Evolutionary conservation across 257 asterid species (phyloP), one percentile per base, ranked within the genome.

Genomic region (Catharanthus roseus): DNA sequence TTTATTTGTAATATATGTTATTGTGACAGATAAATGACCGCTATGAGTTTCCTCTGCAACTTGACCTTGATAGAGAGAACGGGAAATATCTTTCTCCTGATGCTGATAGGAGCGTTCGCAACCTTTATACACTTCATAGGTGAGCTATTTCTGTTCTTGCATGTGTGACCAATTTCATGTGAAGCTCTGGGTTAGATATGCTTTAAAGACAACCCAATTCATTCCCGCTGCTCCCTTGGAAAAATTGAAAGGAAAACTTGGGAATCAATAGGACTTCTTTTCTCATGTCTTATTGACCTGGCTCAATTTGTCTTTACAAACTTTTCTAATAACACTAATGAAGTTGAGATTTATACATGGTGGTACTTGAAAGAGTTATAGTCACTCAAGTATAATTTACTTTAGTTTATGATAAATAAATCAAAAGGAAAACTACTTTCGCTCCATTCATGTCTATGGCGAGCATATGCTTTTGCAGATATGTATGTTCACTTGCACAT

Each of bases 41-140:
- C 47, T 91, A 93, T 83, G 99, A 91, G 81, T 93, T 93, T 70
- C 99, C 97, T 21, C 81, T 89, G 82, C 96, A 91, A 83, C 97
- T 93, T 74, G 99, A 93, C 82, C 90, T 93, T 74, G 99, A 93
- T 79, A 86, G 91, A 83, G 97, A 86, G 66, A 80, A 88, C 51
- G 95, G 99, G 18, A 93, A 93, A 83, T 93, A 93, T 86, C 81
- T 93, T 79, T 88, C 97, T 11, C 99, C 96, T 68, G 96, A 93
- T 0, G 96, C 97, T 33, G 96, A 93, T 85, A 88, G 86, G 86
- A 89, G 95, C 71, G 90, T 93, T 62, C 96, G 95, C 69, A 93
- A 93, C 78, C 96, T 84, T 68, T 93, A 93, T 79, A 83, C 79
- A 66, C 99, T 93, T 80, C 99, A 93, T 81, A 93, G 99, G 99